Conservation (phyloP, 1,284 basidiomycete species). For the Fistulina hepatica region DNA sequence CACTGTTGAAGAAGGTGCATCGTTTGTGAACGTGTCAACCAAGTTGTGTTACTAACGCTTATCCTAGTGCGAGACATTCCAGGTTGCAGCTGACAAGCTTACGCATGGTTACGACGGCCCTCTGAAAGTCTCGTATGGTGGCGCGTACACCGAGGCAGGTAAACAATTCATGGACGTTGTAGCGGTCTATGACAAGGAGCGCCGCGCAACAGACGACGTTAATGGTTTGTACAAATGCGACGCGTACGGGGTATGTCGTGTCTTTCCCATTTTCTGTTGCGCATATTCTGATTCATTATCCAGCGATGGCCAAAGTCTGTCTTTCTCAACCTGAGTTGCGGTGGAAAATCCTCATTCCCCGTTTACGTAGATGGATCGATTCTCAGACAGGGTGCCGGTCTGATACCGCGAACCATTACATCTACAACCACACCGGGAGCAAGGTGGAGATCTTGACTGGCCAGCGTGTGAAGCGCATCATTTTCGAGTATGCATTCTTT, state of each 20-base stretch:
- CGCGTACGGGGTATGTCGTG: constrained; percentile 33
- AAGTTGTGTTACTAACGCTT: neutral
- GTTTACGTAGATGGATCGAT: constrained; percentile 23
- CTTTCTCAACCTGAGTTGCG: neutral
- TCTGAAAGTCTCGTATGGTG: constrained; percentile 36
- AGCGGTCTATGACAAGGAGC: constrained; percentile 32
- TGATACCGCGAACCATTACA: constrained; percentile 44
- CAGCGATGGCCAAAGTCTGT: constrained; percentile 37
- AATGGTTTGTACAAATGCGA: constrained; percentile 33
- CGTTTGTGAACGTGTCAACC: neutral
- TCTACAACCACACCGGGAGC: constrained; percentile 39
- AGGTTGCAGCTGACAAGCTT: constrained; percentile 21
- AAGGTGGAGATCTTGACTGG: constrained; percentile 29
- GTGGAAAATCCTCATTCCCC: too few species aligned
- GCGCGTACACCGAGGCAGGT: constrained; percentile 26
- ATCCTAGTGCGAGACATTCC: constrained; percentile 40
- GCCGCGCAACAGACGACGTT: constrained; percentile 29
- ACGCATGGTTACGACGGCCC: constrained; percentile 46
- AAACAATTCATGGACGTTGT: constrained; percentile 38
- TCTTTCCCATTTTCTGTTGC: neutral
- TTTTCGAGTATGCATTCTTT: constrained; percentile 34
- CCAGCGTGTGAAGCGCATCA: constrained; percentile 33
- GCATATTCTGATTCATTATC: constrained; percentile 2
- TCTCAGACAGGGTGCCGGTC: constrained; percentile 41
- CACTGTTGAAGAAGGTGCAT: constrained; percentile 33